Percentiles rank a stretch among this genome's conserved stretches.
These are phyloP conservation scores for Wickerhamiella azymoides DNA, from an alignment of 805 yeast genomes.

Conservation along the genomic window DNA sequence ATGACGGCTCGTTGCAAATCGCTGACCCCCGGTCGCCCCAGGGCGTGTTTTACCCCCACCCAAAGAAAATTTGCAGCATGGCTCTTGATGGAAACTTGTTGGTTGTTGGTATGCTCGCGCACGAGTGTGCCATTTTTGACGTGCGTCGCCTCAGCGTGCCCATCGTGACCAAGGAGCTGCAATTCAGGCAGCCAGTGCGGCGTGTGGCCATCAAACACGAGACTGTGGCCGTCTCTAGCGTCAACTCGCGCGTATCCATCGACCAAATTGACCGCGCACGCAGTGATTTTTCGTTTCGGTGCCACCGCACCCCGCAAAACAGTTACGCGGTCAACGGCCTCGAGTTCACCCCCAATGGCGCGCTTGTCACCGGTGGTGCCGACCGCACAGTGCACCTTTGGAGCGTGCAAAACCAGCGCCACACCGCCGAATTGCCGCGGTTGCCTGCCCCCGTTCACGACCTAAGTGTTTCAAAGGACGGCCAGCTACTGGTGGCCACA, in stretches of 20 bases:
- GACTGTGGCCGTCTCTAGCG: constrained; percentile 1
- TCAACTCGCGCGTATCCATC: constrained; percentile 3
- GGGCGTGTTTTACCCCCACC: constrained; percentile 14
- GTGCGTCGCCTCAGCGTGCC: constrained; percentile 32
- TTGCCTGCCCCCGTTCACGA: background rate
- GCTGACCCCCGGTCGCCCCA: constrained; percentile 2
- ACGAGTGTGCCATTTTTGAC: constrained; percentile 42
- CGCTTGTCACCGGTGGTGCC: constrained; percentile 35
- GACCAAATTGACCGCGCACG: background rate
- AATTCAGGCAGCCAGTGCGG: constrained; percentile 6
- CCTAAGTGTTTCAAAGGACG: constrained; percentile 2
- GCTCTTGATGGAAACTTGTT: constrained; percentile 34
- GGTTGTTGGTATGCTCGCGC: constrained; percentile 38
- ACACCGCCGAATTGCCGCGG: background rate
- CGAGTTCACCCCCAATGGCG: constrained; percentile 16
- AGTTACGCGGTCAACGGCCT: constrained; percentile 37
- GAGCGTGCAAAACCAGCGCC: constrained; percentile 25
- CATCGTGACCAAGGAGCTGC: constrained; percentile 32
- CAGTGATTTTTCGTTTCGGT: background rate
- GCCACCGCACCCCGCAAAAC: background rate
- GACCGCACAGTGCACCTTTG: constrained; percentile 38
- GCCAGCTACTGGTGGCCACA: constrained; percentile 1
- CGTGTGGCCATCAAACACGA: background rate
- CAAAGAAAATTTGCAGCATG: constrained; percentile 39
- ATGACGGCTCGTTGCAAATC: constrained; percentile 8